These are phyloP conservation scores for Metrosideros polymorpha DNA, from an alignment of 441 rosid genomes.

Conservation along the genomic window DNA sequence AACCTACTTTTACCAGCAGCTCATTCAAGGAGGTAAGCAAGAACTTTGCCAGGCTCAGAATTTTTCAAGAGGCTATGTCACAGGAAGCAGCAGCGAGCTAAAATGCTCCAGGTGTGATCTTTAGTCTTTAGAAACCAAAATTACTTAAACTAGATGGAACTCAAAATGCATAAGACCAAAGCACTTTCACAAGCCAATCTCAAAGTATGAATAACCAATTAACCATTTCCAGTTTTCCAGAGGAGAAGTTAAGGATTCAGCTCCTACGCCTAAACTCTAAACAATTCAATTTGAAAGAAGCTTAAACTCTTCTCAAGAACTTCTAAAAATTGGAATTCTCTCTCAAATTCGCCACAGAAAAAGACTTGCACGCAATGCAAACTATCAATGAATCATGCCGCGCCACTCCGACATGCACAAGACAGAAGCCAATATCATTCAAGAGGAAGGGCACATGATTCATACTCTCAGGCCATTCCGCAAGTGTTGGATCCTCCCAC, in stretches of 20 bases:
- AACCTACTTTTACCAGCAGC: neutral
- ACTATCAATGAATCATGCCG: neutral
- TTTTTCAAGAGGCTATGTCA: neutral
- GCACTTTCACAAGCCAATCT: neutral
- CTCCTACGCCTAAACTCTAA: neutral
- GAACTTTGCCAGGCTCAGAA: neutral
- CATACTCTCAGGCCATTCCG: conserved; percentile 98
- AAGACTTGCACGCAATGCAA: neutral
- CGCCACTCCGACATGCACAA: neutral
- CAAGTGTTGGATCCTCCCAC: conserved; percentile 96
- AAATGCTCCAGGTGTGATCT: neutral
- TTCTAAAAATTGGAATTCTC: neutral
- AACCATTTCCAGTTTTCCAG: neutral
- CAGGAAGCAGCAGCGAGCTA: neutral
- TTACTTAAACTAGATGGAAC: neutral
- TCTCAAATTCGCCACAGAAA: neutral
- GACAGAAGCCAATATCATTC: neutral
- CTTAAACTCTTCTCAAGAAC: neutral
- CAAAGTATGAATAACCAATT: neutral
- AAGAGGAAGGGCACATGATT: neutral
- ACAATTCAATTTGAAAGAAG: neutral
- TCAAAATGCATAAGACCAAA: neutral
- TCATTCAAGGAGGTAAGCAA: neutral
- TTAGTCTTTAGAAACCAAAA: neutral
- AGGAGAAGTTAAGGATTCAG: neutral